Percentiles rank a stretch among this genome's conserved stretches.
Conservation (phyloP, 2,329 filamentous ascomycete genomes). For the Cladosporium cucumerinum region DNA sequence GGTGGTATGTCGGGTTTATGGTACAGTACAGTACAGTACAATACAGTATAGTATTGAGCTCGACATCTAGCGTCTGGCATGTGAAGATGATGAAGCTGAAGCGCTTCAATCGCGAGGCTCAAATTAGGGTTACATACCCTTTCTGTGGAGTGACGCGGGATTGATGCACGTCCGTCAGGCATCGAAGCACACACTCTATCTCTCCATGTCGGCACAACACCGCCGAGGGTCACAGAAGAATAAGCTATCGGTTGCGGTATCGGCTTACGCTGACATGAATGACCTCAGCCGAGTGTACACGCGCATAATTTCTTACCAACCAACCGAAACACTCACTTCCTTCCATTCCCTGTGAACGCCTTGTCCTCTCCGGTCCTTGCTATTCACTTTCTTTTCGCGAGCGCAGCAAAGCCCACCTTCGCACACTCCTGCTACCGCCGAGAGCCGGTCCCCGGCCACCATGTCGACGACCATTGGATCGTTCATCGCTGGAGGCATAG, state of each 20-base stretch:
- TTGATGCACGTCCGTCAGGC: not conserved
- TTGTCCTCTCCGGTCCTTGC: not conserved
- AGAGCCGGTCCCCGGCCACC: not conserved
- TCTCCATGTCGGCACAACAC: not conserved
- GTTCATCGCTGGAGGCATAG: constrained; percentile 93
- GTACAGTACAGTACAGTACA: too few relatives aligned
- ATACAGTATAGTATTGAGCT: not conserved
- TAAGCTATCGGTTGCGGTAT: not conserved
- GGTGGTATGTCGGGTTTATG: not conserved
- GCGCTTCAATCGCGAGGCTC: not conserved
- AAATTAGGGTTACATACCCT: not conserved
- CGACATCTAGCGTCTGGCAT: not conserved
- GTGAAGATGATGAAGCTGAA: constrained; percentile 12
- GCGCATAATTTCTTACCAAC: not conserved
- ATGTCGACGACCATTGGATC: constrained; percentile 58
- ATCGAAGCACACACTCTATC: not conserved
- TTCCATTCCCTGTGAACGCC: not conserved
- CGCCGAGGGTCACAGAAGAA: not conserved
- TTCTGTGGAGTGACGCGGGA: not conserved
- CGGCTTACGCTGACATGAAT: not conserved
- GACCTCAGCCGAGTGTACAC: constrained; percentile 1
- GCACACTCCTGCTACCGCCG: not conserved
- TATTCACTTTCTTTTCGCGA: not conserved
- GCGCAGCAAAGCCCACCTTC: not conserved
- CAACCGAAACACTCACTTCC: not conserved